Conservation (phyloP, 2,329 filamentous ascomycete species). For the Claviceps fusiformis region DNA sequence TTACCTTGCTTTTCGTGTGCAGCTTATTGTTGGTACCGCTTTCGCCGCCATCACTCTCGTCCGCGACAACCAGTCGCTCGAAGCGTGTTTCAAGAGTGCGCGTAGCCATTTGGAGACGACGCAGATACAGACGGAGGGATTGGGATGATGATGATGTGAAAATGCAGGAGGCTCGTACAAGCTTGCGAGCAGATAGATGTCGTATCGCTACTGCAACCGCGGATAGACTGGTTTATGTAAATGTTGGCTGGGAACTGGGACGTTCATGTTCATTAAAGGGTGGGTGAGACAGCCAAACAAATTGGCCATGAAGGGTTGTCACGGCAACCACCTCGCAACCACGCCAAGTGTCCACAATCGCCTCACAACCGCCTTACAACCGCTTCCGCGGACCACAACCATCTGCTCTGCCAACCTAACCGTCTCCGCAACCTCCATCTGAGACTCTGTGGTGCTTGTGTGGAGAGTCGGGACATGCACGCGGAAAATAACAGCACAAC, state of each 20-base stretch:
- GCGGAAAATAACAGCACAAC: not conserved
- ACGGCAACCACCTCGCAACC: conserved; percentile 4
- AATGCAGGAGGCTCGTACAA: not conserved
- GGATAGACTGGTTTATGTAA: not conserved
- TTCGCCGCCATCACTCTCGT: conserved; percentile 62
- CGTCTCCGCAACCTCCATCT: not conserved
- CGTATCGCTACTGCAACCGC: not conserved
- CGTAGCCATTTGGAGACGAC: conserved; percentile 44
- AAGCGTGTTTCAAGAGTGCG: conserved; percentile 74
- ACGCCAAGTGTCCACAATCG: not conserved
- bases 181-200: not conserved
- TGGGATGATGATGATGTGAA: not conserved
- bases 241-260: not conserved
- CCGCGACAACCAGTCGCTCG: conserved; percentile 77
- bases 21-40: conserved; percentile 24
- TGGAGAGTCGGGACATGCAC: not conserved
- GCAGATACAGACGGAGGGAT: not conserved
- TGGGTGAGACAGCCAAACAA: conserved; percentile 1
- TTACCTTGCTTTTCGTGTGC: conserved; percentile 68
- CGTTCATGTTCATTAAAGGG: not conserved
- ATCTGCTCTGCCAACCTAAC: not conserved
- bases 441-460: not conserved
- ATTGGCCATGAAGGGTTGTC: not conserved
- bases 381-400: not conserved
- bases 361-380: not conserved